A percentile compares a stretch with the other conserved stretches of the same genome.
Evolutionary conservation across 306 rosid species (phyloP).

Genomic region (Ceratonia siliqua): DNA sequence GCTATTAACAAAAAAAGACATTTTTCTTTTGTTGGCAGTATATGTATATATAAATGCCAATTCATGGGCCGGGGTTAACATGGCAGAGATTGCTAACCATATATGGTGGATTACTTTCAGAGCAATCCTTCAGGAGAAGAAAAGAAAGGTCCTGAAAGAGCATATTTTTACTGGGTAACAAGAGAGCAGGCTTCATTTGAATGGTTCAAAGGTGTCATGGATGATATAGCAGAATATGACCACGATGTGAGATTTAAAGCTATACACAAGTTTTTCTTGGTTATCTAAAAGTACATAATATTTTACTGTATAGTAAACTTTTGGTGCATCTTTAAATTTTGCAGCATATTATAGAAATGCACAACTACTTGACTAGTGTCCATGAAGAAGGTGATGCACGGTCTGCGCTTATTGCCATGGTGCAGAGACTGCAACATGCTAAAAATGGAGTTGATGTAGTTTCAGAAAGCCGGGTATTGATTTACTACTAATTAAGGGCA

Average conservation of each 20-base stretch:
- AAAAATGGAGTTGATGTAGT: slow-evolving; percentile 86
- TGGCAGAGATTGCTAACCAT: slow-evolving; percentile 24
- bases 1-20: not conserved
- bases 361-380: slow-evolving; percentile 87
- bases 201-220: slow-evolving; percentile 99
- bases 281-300: not conserved
- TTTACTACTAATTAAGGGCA: not conserved
- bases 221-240: slow-evolving; percentile 83
- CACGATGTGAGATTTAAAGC: slow-evolving; percentile 54
- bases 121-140: slow-evolving; percentile 6
- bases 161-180: slow-evolving; percentile 94
- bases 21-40: not conserved
- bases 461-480: slow-evolving; percentile 82
- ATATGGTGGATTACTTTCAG: slow-evolving; percentile 31
- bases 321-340: slow-evolving; percentile 28
- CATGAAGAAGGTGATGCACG: slow-evolving; percentile 94
- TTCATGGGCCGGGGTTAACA: slow-evolving; percentile 4
- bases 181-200: slow-evolving; percentile 95
- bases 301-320: slow-evolving; percentile 6
- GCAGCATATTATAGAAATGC: slow-evolving; percentile 92
- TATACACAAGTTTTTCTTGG: not conserved
- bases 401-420: slow-evolving; percentile 86
- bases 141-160: slow-evolving; percentile 67
- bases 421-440: slow-evolving; percentile 83
- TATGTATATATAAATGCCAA: not conserved